Conservation (phyloP, 768 basidiomycete genomes). For the Lanmaoa rubissima region DNA sequence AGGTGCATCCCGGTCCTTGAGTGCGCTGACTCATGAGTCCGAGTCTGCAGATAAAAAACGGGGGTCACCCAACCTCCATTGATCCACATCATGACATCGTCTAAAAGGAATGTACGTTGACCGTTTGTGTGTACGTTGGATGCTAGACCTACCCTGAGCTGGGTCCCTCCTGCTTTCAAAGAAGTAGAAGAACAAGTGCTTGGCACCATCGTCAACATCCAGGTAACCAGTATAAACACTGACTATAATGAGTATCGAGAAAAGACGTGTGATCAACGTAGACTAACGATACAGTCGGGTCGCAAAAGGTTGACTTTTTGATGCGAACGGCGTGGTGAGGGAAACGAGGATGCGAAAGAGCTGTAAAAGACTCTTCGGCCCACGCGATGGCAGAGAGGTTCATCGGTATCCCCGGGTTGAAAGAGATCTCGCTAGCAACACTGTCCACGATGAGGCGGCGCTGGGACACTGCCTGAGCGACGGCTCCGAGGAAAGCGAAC, state of each 20-base stretch:
- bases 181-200: slow-evolving; percentile 58
- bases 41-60: neutral
- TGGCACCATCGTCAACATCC: slow-evolving; percentile 48
- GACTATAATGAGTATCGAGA: neutral
- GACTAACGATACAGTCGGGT: slow-evolving; percentile 49
- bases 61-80: slow-evolving; percentile 50
- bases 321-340: slow-evolving; percentile 54
- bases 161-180: slow-evolving; percentile 54
- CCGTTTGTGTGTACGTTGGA: neutral
- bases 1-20: slow-evolving; percentile 57
- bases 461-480: slow-evolving; percentile 7
- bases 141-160: slow-evolving; percentile 30
- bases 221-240: slow-evolving; percentile 50
- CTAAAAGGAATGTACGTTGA: slow-evolving; percentile 23
- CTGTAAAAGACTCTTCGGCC: slow-evolving; percentile 32
- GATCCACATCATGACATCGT: slow-evolving; percentile 72
- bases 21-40: neutral
- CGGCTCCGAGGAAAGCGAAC: slow-evolving; percentile 1
- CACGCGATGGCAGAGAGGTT: slow-evolving; percentile 25
- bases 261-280: neutral
- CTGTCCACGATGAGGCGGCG: neutral
- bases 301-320: slow-evolving; percentile 62
- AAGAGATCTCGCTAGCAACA: neutral
- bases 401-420: slow-evolving; percentile 3
- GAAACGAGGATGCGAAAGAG: slow-evolving; percentile 48